phyloP scores from a whole-genome alignment of 331 rosid genomes.

The Spiraea crenata region DNA sequence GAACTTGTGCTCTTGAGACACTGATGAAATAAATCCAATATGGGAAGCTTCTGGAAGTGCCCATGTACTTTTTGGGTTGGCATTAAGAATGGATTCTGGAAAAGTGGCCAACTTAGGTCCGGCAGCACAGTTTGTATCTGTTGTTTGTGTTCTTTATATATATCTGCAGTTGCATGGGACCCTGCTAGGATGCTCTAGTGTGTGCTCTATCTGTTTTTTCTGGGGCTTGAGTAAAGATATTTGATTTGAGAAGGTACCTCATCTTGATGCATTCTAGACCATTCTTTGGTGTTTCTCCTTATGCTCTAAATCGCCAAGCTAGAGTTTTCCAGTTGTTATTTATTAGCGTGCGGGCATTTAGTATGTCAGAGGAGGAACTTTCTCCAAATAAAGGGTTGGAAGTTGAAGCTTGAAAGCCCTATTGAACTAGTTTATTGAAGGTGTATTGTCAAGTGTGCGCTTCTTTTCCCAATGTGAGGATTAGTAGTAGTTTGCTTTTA shows the following conservation, averaged over 20 bases:
- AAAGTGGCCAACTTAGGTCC: constrained; percentile 4
- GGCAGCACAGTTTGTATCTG: background rate
- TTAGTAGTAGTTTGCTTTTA: constrained; percentile 14
- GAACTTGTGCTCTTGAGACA: background rate
- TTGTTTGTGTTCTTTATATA: background rate
- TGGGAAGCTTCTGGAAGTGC: background rate
- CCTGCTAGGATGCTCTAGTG: background rate
- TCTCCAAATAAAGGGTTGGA: constrained; percentile 7
- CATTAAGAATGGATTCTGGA: background rate
- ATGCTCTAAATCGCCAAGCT: constrained; percentile 7
- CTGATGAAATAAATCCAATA: background rate
- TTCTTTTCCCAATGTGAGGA: background rate
- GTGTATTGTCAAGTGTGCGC: constrained; percentile 19
- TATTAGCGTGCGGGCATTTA: background rate
- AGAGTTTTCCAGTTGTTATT: background rate
- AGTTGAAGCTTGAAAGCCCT: constrained; percentile 23
- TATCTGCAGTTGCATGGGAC: background rate
- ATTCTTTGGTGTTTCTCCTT: background rate
- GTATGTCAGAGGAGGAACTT: constrained; percentile 10
- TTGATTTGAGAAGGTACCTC: background rate
- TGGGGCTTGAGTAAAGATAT: background rate
- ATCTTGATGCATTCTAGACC: background rate
- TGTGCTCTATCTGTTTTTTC: background rate
- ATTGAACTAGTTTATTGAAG: constrained; percentile 18
- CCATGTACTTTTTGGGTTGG: background rate